phyloP scores from a whole-genome alignment of 2,329 filamentous ascomycete genomes.

The Parafenestella ontariensis region DNA sequence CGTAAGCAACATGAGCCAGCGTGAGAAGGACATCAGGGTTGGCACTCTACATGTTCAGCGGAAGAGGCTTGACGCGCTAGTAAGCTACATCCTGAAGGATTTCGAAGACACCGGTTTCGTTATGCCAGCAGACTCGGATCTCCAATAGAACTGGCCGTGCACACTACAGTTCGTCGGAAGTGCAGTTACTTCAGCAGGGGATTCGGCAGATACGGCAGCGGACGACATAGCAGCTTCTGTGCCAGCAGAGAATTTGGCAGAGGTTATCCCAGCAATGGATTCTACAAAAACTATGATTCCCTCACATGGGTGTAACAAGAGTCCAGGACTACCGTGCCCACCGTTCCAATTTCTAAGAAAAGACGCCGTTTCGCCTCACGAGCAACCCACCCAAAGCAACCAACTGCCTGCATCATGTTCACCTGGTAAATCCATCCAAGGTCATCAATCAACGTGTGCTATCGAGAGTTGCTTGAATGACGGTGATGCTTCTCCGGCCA shows the following conservation, averaged over 20 bases:
- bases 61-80: conserved; percentile 56
- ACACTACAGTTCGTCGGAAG: neutral
- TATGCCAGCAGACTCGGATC: conserved; percentile 54
- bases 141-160: conserved; percentile 29
- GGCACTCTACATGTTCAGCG: conserved; percentile 57
- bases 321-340: neutral
- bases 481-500: too few relatives aligned
- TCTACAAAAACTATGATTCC: neutral
- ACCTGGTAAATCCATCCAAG: too few relatives aligned
- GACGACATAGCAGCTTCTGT: neutral
- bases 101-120: conserved; percentile 56
- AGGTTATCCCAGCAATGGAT: neutral
- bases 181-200: neutral
- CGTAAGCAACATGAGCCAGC: conserved; percentile 46
- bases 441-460: too few relatives aligned
- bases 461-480: too few relatives aligned
- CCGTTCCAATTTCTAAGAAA: neutral
- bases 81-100: conserved; percentile 52
- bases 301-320: neutral
- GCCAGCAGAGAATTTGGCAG: neutral
- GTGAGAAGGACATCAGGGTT: conserved; percentile 45
- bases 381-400: neutral
- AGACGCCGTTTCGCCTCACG: neutral
- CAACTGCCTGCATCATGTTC: neutral
- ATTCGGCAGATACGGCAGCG: neutral